These are phyloP conservation scores for Otatea glauca DNA, from an alignment of 176 grass and related monocot genomes.

Conservation along the genomic window DNA sequence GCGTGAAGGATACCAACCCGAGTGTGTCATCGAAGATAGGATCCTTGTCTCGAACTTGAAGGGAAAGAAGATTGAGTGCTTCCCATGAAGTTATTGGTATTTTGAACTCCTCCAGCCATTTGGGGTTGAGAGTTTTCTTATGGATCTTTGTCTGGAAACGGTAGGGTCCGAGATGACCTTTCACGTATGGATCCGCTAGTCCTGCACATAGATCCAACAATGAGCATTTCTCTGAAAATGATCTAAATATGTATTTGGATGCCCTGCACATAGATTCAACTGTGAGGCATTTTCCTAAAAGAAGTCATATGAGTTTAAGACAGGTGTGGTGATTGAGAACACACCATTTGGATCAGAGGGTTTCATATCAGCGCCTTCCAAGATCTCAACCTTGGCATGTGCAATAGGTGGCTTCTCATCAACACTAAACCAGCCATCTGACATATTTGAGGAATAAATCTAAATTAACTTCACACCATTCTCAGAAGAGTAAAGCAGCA, in stretches of 20 bases:
- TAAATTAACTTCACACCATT: constrained; percentile 7
- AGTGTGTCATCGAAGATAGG: constrained; percentile 90
- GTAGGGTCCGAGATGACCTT: constrained; percentile 75
- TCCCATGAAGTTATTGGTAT: constrained; percentile 95
- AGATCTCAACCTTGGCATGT: constrained; percentile 75
- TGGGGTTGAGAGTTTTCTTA: constrained; percentile 92
- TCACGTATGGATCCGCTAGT: constrained; percentile 87
- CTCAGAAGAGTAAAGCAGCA: not conserved
- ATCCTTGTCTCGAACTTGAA: constrained; percentile 95
- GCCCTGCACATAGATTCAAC: constrained; percentile 37
- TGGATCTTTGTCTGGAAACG: constrained; percentile 90
- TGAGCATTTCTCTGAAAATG: not conserved
- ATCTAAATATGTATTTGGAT: constrained; percentile 10
- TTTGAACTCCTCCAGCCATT: constrained; percentile 90
- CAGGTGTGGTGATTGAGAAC: constrained; percentile 13
- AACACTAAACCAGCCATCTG: constrained; percentile 81
- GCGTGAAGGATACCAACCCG: constrained; percentile 60
- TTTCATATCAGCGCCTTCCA: constrained; percentile 95
- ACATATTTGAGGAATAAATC: constrained; percentile 38
- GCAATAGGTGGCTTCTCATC: constrained; percentile 82
- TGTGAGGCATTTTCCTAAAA: constrained; percentile 12
- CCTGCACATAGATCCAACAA: constrained; percentile 56
- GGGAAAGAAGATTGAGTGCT: constrained; percentile 68
- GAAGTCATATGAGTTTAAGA: not conserved
- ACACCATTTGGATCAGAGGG: constrained; percentile 94